Evolutionary conservation across 1,139 yeast species (phyloP), one percentile per base, ranked within the genome.

Genomic region (Geotrichum siamense): DNA sequence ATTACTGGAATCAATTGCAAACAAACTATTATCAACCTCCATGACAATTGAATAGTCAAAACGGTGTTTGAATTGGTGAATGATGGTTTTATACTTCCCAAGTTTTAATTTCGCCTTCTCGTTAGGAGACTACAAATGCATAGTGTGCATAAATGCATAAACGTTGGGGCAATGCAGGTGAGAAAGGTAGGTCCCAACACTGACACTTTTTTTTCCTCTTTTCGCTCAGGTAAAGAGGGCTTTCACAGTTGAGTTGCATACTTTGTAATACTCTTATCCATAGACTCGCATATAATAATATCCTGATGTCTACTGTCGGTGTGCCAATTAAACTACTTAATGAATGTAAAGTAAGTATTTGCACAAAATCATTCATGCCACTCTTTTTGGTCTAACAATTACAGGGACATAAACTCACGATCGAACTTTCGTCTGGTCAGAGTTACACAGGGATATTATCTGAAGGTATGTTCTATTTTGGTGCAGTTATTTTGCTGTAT

Each of bases 361-460:
- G 32, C 8, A 15, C 8, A 28, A n/a, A n/a, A 8, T 28, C 15
- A 8, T 8, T n/a, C 12, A 2, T 25, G 27, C 20, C 31, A 13
- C 12, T 2, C 8, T 25, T 6, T 20, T 2, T 28, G 29, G 12
- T 17, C 33, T 28, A 19, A 12, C 35, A 38, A 26, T 41, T 15
- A 51, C 13, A 81, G 70, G 96, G 96, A 38, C 98, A 91, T 59
- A 69, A 79, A 16, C 79, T 91, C 25, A 78, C 94, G 1, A 65
- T 89, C 22, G 98, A 91, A 62, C 74, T 91, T 44, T 76, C 78
- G 22, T 80, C 91, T 1, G 97, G 97, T 1, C 91, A 83, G 54
- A 76, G 83, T 0, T 89, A 89, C 60, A 73, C 94, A 34, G 97
- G 97, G 1, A 86, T 82, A 60, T 71, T 91, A 36, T 64, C 82